These are phyloP conservation scores for Zygoascus hellenicus DNA, from an alignment of 1,139 yeast species.

Conservation along the genomic window DNA sequence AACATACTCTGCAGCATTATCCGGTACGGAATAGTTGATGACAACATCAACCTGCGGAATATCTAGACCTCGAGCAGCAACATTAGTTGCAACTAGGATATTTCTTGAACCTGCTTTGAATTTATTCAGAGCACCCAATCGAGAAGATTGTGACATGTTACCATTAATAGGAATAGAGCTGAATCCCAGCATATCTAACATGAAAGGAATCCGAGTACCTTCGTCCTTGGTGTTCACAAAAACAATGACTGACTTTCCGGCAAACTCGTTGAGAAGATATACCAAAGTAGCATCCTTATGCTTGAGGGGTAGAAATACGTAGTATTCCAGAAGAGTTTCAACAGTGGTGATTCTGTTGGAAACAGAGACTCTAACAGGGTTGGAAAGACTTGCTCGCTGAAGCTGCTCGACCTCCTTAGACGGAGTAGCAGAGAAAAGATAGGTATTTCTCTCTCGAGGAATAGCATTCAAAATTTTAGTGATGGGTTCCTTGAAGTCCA, in stretches of 20 bases:
- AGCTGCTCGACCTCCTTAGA: slow-evolving; percentile 90
- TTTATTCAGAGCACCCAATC: slow-evolving; percentile 88
- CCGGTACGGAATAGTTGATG: slow-evolving; percentile 90
- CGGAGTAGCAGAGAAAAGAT: slow-evolving; percentile 92
- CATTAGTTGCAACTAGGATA: slow-evolving; percentile 92
- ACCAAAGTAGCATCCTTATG: slow-evolving; percentile 84
- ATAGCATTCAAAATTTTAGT: slow-evolving; percentile 80
- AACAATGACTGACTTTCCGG: slow-evolving; percentile 83
- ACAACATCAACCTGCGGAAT: slow-evolving; percentile 93
- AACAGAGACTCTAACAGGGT: slow-evolving; percentile 90
- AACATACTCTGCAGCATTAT: slow-evolving; percentile 96
- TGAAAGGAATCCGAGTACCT: slow-evolving; percentile 80
- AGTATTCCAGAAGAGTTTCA: slow-evolving; percentile 79
- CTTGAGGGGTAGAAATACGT: slow-evolving; percentile 90
- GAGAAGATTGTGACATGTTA: slow-evolving; percentile 83
- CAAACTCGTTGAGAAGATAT: slow-evolving; percentile 71
- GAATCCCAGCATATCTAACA: slow-evolving; percentile 78
- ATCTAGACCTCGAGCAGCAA: slow-evolving; percentile 96
- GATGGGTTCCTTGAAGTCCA: slow-evolving; percentile 95
- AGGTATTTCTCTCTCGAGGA: slow-evolving; percentile 82
- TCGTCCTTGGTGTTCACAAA: slow-evolving; percentile 96
- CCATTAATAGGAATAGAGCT: slow-evolving; percentile 93
- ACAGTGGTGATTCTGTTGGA: slow-evolving; percentile 88
- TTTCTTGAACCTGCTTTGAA: slow-evolving; percentile 80
- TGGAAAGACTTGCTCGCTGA: slow-evolving; percentile 83